Evolutionary conservation across 179 eudicot genomes (phyloP).

Genomic region (Spinacia oleracea): DNA sequence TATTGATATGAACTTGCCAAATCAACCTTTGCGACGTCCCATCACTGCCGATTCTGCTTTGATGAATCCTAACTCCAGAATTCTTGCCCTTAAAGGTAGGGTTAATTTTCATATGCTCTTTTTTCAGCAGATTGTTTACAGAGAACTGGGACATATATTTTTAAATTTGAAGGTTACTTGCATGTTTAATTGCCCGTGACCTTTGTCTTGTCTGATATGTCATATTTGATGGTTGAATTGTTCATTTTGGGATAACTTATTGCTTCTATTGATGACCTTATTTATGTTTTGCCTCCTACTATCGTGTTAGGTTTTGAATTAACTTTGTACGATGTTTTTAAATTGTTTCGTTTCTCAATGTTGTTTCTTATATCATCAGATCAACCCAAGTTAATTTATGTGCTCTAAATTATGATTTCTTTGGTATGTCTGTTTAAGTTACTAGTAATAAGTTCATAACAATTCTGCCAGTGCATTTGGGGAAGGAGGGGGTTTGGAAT

Average conservation of each 20-base stretch:
- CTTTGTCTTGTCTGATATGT: neutral
- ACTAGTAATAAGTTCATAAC: too few species aligned
- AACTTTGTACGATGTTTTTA: neutral
- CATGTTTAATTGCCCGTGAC: neutral
- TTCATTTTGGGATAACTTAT: neutral
- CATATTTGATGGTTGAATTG: neutral
- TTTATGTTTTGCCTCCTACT: neutral
- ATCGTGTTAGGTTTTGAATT: neutral
- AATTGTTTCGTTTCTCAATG: neutral
- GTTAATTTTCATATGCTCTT: neutral
- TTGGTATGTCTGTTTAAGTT: neutral
- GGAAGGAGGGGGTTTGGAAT: neutral
- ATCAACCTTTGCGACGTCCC: constrained; percentile 85
- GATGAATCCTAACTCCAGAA: constrained; percentile 86
- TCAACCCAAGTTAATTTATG: neutral
- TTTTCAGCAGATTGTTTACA: neutral
- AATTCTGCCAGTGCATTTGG: neutral
- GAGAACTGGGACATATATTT: neutral
- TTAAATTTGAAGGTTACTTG: neutral
- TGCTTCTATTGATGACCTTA: neutral
- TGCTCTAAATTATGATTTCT: neutral
- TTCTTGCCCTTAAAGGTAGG: constrained; percentile 83
- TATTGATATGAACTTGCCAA: constrained; percentile 86
- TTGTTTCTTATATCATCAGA: neutral
- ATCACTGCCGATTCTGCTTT: constrained; percentile 93